A percentile compares a stretch with the other conserved stretches of the same genome.
These are phyloP conservation scores for Metschnikowia aberdeeniae DNA, from an alignment of 805 yeast species.

Conservation along the genomic window DNA sequence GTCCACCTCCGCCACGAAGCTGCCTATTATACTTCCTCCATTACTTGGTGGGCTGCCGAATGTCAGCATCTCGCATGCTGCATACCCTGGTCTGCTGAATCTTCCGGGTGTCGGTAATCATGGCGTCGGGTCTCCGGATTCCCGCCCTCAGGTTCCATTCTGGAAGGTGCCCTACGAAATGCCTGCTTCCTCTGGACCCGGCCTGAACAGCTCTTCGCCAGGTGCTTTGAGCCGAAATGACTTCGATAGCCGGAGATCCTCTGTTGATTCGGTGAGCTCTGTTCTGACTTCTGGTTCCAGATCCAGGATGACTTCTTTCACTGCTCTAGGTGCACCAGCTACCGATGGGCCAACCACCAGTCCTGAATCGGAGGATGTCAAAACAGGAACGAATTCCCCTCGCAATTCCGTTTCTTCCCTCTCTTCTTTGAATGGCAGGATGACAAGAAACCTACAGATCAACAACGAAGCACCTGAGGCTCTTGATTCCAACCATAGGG, in stretches of 20 bases:
- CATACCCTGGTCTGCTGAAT: neutral
- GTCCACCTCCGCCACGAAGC: constrained; percentile 8
- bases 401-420: constrained; percentile 17
- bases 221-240: constrained; percentile 9
- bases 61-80: neutral
- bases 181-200: constrained; percentile 29
- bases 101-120: neutral
- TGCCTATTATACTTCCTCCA: constrained; percentile 19
- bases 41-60: constrained; percentile 14
- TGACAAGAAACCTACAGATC: constrained; percentile 5
- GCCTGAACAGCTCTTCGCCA: constrained; percentile 16
- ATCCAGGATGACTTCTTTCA: constrained; percentile 28
- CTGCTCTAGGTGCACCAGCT: constrained; percentile 21
- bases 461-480: neutral
- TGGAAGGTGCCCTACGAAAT: constrained; percentile 63
- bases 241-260: constrained; percentile 34
- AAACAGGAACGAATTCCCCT: constrained; percentile 10
- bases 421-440: constrained; percentile 18
- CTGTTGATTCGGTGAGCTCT: constrained; percentile 49
- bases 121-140: constrained; percentile 7
- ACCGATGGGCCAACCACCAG: constrained; percentile 15
- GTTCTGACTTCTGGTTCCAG: constrained; percentile 38
- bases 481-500: neutral
- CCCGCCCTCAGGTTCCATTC: constrained; percentile 43
- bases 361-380: constrained; percentile 20